These are phyloP conservation scores for Paraconiothyrium brasiliense DNA, from an alignment of 2,329 filamentous ascomycete genomes.

Conservation along the genomic window DNA sequence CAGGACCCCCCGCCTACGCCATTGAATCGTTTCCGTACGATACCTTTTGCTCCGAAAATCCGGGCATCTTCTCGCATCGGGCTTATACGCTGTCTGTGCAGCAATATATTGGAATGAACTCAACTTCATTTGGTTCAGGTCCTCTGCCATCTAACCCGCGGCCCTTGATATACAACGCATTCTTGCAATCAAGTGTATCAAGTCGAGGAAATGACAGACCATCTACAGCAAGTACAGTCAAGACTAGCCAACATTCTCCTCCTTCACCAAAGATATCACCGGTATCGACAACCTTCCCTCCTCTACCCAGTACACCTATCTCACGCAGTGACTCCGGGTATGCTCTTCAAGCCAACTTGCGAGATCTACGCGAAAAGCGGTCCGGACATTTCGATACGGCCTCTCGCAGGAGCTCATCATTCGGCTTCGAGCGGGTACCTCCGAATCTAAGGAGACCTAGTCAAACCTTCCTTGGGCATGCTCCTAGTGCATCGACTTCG, in stretches of 20 bases:
- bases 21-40: slow-evolving; percentile 93
- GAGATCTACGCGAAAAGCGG: slow-evolving; percentile 89
- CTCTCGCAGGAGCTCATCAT: slow-evolving; percentile 92
- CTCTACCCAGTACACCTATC: slow-evolving; percentile 78
- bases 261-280: slow-evolving; percentile 74
- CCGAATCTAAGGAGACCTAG: slow-evolving; percentile 70
- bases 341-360: slow-evolving; percentile 82
- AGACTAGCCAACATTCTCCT: slow-evolving; percentile 56
- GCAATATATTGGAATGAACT: slow-evolving; percentile 89
- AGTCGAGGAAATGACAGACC: slow-evolving; percentile 74
- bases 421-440: slow-evolving; percentile 77
- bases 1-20: slow-evolving; percentile 91
- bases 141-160: slow-evolving; percentile 62
- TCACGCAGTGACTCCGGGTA: slow-evolving; percentile 93
- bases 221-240: slow-evolving; percentile 55
- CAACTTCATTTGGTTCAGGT: slow-evolving; percentile 81
- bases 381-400: slow-evolving; percentile 88
- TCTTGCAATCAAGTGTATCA: slow-evolving; percentile 77
- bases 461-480: slow-evolving; percentile 74
- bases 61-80: slow-evolving; percentile 78
- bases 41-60: slow-evolving; percentile 86
- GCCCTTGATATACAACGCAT: slow-evolving; percentile 88
- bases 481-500: slow-evolving; percentile 73
- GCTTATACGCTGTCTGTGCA: slow-evolving; percentile 77
- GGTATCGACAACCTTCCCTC: slow-evolving; percentile 79